phyloP scores from a whole-genome alignment of 202 grass and related monocot genomes.

The Musa balbisiana region DNA sequence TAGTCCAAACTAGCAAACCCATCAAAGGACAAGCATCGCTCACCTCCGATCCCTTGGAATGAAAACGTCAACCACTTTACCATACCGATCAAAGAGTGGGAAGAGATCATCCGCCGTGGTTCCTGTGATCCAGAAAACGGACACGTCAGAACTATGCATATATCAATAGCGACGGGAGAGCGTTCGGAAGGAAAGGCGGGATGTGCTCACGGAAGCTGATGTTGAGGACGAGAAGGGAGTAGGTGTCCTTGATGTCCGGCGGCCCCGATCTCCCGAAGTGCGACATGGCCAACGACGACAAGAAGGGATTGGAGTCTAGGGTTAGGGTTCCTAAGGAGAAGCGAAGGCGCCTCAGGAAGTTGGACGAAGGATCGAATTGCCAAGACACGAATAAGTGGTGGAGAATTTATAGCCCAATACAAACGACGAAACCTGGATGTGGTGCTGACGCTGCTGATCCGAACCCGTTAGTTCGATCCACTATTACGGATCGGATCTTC shows the following conservation, averaged over 20 bases:
- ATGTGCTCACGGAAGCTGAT: conserved; percentile 76
- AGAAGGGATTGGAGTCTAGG: background rate
- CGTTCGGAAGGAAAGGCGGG: background rate
- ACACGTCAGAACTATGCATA: background rate
- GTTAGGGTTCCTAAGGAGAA: conserved; percentile 22
- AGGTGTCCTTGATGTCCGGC: conserved; percentile 77
- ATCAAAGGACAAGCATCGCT: background rate
- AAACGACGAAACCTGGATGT: no score
- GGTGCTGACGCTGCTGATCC: no score
- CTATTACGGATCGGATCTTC: no score
- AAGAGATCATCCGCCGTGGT: conserved; percentile 92
- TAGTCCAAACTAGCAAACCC: background rate
- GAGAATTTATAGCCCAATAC: background rate
- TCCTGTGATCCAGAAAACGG: conserved; percentile 27
- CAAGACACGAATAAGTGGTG: background rate
- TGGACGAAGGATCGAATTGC: background rate
- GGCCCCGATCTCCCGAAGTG: conserved; percentile 91
- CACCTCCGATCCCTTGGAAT: conserved; percentile 92
- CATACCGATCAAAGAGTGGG: conserved; percentile 91
- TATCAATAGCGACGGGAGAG: conserved; percentile 9
- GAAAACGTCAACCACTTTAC: conserved; percentile 90
- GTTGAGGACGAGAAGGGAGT: conserved; percentile 96
- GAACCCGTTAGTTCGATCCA: no score
- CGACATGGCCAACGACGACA: conserved; percentile 37
- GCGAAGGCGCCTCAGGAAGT: background rate